A percentile compares a stretch with the other conserved stretches of the same genome.
These are phyloP conservation scores for Xerocomellus amylosporus DNA, from an alignment of 768 basidiomycete genomes.

Conservation along the genomic window DNA sequence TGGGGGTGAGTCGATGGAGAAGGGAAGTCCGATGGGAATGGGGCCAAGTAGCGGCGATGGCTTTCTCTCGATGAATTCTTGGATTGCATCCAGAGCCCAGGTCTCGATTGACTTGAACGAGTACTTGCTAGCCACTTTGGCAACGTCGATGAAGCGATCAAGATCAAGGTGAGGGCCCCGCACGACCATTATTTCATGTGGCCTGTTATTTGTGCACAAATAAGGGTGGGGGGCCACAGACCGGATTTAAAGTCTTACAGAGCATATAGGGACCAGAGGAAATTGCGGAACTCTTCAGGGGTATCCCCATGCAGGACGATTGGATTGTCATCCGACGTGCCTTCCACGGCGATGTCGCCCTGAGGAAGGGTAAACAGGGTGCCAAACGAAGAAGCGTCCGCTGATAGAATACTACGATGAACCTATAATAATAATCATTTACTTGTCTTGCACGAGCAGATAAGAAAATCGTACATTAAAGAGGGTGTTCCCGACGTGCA, in stretches of 20 bases:
- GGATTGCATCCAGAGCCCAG: conserved; percentile 74
- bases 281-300: conserved; percentile 63
- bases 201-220: conserved; percentile 38
- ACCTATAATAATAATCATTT: conserved; percentile 38
- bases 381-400: conserved; percentile 62
- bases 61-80: conserved; percentile 60
- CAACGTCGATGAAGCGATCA: conserved; percentile 56
- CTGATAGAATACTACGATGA: conserved; percentile 57
- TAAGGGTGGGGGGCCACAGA: not conserved
- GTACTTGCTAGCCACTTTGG: conserved; percentile 68
- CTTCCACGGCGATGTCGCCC: conserved; percentile 50
- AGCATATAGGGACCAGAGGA: conserved; percentile 77
- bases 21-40: conserved; percentile 33
- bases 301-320: conserved; percentile 63
- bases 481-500: conserved; percentile 59
- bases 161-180: conserved; percentile 51
- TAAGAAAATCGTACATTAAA: conserved; percentile 56
- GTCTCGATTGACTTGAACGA: conserved; percentile 70
- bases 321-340: conserved; percentile 61
- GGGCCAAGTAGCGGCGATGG: conserved; percentile 49
- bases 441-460: not conserved
- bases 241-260: conserved; percentile 43
- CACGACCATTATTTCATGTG: conserved; percentile 54
- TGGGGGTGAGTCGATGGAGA: conserved; percentile 27
- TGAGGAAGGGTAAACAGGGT: conserved; percentile 68